A percentile compares a stretch with the other conserved stretches of the same genome.
Evolutionary conservation across 2,329 filamentous ascomycete species (phyloP).

Genomic region (Biscogniauxia marginata): DNA sequence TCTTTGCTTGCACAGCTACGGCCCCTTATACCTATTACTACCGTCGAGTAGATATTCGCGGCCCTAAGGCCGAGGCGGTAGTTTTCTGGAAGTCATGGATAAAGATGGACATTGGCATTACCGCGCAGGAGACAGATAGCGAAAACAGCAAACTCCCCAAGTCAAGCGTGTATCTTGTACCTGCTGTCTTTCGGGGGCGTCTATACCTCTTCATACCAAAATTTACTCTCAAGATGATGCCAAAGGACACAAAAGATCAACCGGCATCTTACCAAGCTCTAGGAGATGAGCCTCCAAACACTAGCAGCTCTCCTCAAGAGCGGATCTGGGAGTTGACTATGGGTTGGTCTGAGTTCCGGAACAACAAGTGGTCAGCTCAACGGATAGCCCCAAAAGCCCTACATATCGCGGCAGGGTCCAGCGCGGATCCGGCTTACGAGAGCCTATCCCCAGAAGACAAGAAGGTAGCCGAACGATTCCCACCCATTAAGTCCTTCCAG

Average conservation of each 20-base stretch:
- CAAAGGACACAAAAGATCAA: too few relatives aligned
- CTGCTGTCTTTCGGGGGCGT: background rate
- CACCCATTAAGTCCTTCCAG: too few relatives aligned
- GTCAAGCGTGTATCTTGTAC: background rate
- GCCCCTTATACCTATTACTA: background rate
- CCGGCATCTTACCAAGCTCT: too few relatives aligned
- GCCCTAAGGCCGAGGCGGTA: too few relatives aligned
- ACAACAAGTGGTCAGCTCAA: background rate
- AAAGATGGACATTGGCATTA: background rate
- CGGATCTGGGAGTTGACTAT: conserved; percentile 1
- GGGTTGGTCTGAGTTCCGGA: conserved; percentile 2
- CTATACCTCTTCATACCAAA: conserved; percentile 2
- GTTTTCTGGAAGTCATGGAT: background rate
- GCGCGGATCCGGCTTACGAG: too few relatives aligned
- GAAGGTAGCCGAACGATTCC: too few relatives aligned
- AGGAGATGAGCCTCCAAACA: background rate
- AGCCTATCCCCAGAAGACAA: too few relatives aligned
- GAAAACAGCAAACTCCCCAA: background rate
- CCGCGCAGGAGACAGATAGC: background rate
- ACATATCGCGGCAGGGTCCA: too few relatives aligned
- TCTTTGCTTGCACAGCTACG: background rate
- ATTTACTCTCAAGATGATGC: background rate
- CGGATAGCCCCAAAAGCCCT: background rate
- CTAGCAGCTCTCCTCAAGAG: background rate
- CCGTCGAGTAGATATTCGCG: too few relatives aligned